Base-by-base conservation (phyloP, 1,284 basidiomycete species). In the Pulveroboletus sp. region DNA sequence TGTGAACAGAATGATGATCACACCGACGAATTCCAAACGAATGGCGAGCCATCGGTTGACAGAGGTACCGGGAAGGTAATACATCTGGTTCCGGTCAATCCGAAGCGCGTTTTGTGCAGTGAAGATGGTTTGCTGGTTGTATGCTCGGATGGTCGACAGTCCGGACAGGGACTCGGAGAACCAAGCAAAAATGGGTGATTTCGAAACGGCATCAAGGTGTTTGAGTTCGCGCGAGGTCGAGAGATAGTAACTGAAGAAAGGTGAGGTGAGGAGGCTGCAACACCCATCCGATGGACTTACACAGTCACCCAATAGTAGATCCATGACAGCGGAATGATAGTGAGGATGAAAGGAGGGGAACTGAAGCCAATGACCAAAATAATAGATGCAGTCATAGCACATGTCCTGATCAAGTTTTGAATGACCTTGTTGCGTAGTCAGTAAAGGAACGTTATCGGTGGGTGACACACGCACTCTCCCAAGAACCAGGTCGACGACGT, bases 211-310 rank as follows among this genome's bases (percentile, higher is more conserved):
- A 66, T 97, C 95, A 11, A 98, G 80, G 24, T 95, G 88, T 72
- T 97, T 96, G 47, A 97, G 81, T 71, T 96, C 94, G 50, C 94
- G 86, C 13, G 91, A 94, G 0, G 95, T 95, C 2, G 92, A 79
- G 17, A 98, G 83, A 71, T 97, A 98, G 75, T 95, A 95, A 40
- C 88, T 91, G 61, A 44, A 32, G 37, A 43, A 53, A 39, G 41
- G 29, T 54, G 52, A 44, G 52, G 46, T 32, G 7, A 26, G 8
- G 7, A 49, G 16, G 17, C 17, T 45, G 19, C 6, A 58, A 56
- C 19, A 65, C 50, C 45, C 49, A 55, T 49, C 43, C 8, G 15
- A 6, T 2, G 10, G 21, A 49, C 66, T 70, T 66, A 93, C 86
- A 77, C 80, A 81, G 93, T 94, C 42, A 94, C 86, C 47, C 78